phyloP scores from a whole-genome alignment of 768 basidiomycete species.

The Suillus tomentosus region DNA sequence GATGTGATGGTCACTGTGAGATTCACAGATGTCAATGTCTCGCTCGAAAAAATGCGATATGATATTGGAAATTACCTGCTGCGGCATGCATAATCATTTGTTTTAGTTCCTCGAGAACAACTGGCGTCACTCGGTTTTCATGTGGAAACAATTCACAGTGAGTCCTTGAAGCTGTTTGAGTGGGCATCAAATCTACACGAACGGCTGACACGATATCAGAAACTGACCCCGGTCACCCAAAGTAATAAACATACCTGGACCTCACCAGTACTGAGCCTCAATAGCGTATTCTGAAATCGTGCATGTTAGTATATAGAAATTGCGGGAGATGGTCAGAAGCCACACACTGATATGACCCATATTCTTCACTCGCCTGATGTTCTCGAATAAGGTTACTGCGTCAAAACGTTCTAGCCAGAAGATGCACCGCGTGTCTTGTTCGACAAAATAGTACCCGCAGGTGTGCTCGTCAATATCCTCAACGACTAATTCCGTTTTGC shows the following conservation, averaged over 20 bases:
- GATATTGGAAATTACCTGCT: constrained; percentile 27
- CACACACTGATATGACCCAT: constrained; percentile 43
- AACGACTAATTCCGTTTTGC: constrained; percentile 39
- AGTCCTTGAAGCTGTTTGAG: constrained; percentile 3
- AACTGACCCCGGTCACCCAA: neutral
- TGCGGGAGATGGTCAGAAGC: neutral
- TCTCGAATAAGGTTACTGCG: constrained; percentile 31
- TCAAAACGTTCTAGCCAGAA: constrained; percentile 49
- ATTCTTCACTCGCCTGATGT: constrained; percentile 40
- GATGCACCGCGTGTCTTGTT: constrained; percentile 42
- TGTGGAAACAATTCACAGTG: constrained; percentile 7
- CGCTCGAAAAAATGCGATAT: constrained; percentile 4
- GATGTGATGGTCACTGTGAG: constrained; percentile 41
- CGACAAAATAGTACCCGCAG: constrained; percentile 46
- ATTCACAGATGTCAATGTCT: neutral
- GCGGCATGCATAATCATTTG: constrained; percentile 5
- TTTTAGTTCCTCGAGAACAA: constrained; percentile 1
- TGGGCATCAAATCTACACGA: neutral
- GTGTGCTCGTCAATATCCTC: constrained; percentile 21
- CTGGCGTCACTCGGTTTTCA: neutral
- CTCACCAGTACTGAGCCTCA: constrained; percentile 26
- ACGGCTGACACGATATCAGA: neutral
- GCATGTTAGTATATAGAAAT: neutral
- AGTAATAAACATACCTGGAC: neutral
- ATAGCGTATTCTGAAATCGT: constrained; percentile 20